These are phyloP conservation scores for Septoria linicola DNA, from an alignment of 2,329 filamentous ascomycete species.

Conservation along the genomic window DNA sequence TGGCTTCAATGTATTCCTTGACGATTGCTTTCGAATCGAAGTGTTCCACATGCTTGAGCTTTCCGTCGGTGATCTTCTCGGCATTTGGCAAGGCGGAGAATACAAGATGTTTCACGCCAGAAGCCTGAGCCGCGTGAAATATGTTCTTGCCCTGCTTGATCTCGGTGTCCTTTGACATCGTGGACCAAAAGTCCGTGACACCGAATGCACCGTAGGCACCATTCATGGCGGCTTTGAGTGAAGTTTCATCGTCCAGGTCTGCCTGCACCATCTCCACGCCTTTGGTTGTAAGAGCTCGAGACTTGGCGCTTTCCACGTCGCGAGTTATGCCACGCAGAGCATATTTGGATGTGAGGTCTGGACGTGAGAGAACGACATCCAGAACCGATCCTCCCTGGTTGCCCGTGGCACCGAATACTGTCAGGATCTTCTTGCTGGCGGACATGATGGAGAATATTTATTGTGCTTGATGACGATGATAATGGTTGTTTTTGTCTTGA, in stretches of 20 bases:
- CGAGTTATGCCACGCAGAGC: conserved; percentile 58
- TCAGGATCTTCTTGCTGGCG: conserved; percentile 47
- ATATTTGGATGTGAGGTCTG: conserved; percentile 50
- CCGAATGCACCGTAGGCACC: conserved; percentile 53
- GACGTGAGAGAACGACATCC: conserved; percentile 43
- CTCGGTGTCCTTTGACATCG: conserved; percentile 35
- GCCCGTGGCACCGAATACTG: conserved; percentile 60
- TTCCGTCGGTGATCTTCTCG: conserved; percentile 34
- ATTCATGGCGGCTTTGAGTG: conserved; percentile 47
- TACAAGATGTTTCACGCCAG: conserved; percentile 42
- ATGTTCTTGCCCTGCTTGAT: conserved; percentile 38
- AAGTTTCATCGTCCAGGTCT: conserved; percentile 51
- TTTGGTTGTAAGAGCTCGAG: conserved; percentile 46
- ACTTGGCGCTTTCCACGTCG: conserved; percentile 44
- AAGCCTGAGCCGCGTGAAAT: conserved; percentile 34
- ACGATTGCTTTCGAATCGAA: conserved; percentile 43
- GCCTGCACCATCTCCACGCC: conserved; percentile 56
- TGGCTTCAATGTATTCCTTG: conserved; percentile 36
- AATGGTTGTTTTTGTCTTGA: neutral
- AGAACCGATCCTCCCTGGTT: conserved; percentile 61
- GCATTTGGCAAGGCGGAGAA: conserved; percentile 38
- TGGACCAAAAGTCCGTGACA: conserved; percentile 55
- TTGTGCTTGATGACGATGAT: neutral
- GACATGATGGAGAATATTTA: conserved; percentile 21
- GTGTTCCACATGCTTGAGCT: conserved; percentile 37